These are phyloP conservation scores for Pseudozyma sp. DNA, from an alignment of 1,284 basidiomycete species.

Conservation along the genomic window DNA sequence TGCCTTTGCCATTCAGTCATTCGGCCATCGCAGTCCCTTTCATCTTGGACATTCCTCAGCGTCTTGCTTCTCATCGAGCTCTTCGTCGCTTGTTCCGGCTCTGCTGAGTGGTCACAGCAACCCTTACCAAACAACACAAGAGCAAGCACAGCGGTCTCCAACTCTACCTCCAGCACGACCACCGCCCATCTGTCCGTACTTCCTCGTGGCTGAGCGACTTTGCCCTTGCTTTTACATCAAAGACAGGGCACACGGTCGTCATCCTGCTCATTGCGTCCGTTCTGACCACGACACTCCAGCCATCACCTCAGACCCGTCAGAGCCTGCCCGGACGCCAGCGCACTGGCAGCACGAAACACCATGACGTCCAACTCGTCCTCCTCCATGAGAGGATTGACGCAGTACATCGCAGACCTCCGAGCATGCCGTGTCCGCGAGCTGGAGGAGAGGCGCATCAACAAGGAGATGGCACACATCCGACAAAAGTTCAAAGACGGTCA, in stretches of 20 bases:
- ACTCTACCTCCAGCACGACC: slow-evolving; percentile 2
- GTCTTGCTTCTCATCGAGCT: background rate
- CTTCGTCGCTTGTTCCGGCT: too few relatives aligned
- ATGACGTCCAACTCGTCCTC: slow-evolving; percentile 52
- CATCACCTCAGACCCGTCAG: too few relatives aligned
- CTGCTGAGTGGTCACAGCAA: background rate
- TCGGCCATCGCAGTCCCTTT: slow-evolving; percentile 6
- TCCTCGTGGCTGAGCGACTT: background rate
- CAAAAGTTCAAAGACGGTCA: slow-evolving; percentile 99
- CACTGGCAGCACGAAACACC: background rate
- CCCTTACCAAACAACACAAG: background rate
- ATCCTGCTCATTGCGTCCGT: too few relatives aligned
- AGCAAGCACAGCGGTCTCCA: slow-evolving; percentile 1
- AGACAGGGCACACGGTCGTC: too few relatives aligned
- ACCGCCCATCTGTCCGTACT: too few relatives aligned
- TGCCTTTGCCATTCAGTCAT: background rate
- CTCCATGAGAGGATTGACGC: slow-evolving; percentile 61
- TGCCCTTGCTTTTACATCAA: too few relatives aligned
- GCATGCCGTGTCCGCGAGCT: slow-evolving; percentile 74
- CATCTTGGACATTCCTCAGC: background rate
- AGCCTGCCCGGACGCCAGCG: background rate
- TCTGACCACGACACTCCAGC: background rate
- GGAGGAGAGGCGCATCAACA: slow-evolving; percentile 97
- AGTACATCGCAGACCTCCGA: slow-evolving; percentile 99
- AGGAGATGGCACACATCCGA: slow-evolving; percentile 99